Conservation (phyloP, 805 yeast genomes). For the Metschnikowia arizonensis region DNA sequence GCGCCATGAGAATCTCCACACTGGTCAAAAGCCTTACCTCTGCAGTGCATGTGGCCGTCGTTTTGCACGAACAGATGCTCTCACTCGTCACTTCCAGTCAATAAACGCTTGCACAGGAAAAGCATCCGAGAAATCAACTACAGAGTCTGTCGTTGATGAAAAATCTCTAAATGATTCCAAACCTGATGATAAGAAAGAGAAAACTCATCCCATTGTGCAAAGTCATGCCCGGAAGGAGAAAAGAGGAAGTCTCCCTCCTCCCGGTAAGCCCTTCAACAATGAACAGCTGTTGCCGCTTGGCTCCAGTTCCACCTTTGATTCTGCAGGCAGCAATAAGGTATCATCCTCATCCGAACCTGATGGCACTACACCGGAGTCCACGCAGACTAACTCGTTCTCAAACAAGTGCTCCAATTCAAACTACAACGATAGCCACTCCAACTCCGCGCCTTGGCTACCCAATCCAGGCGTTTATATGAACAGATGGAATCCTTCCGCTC, state of each 20-base stretch:
- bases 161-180: slow-evolving; percentile 5
- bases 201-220: background rate
- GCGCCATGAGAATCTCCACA: slow-evolving; percentile 70
- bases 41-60: slow-evolving; percentile 59
- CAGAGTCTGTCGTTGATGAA: background rate
- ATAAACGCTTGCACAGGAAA: slow-evolving; percentile 31
- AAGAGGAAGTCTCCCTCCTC: slow-evolving; percentile 1
- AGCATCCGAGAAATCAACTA: slow-evolving; percentile 2
- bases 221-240: background rate
- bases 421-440: background rate
- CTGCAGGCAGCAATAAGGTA: slow-evolving; percentile 6
- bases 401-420: background rate
- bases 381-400: background rate
- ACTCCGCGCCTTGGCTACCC: background rate
- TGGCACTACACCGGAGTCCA: slow-evolving; percentile 1
- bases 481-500: slow-evolving; percentile 8
- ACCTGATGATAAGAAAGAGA: background rate
- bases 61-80: slow-evolving; percentile 75
- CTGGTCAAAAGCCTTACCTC: slow-evolving; percentile 66
- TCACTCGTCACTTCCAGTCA: slow-evolving; percentile 59
- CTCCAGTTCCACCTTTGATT: slow-evolving; percentile 8
- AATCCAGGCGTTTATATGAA: slow-evolving; percentile 9
- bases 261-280: slow-evolving; percentile 8
- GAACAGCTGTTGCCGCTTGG: slow-evolving; percentile 16
- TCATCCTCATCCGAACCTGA: slow-evolving; percentile 5